Conservation (phyloP, 371 early-diverging fungal species). For the Mortierella sp. region DNA sequence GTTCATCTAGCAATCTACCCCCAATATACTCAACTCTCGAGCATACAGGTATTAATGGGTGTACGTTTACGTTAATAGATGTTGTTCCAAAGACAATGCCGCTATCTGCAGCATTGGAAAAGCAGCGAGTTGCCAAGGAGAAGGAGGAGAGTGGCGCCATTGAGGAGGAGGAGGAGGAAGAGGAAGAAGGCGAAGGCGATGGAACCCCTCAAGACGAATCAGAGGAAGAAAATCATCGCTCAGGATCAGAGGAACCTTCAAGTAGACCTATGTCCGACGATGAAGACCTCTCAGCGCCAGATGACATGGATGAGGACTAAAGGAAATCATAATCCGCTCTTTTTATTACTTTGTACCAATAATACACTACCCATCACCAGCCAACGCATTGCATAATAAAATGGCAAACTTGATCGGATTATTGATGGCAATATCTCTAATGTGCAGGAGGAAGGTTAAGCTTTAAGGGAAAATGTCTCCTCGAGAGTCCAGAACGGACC, state of each 20-base stretch:
- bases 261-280: conserved; percentile 43
- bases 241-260: conserved; percentile 20
- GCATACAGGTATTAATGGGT: background rate
- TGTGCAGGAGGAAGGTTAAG: background rate
- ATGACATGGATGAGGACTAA: conserved; percentile 57
- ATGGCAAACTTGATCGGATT: background rate
- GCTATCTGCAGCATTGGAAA: conserved; percentile 66
- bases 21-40: background rate
- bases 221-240: conserved; percentile 12
- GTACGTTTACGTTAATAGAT: conserved; percentile 37
- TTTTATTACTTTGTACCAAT: conserved; percentile 6
- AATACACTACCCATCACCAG: background rate
- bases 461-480: conserved; percentile 9
- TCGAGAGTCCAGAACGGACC: conserved; percentile 46
- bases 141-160: conserved; percentile 41
- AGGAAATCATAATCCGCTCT: background rate
- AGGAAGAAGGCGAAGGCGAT: conserved; percentile 15
- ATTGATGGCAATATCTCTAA: background rate
- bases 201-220: conserved; percentile 9
- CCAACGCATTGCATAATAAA: background rate
- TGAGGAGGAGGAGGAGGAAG: conserved; percentile 47
- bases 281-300: conserved; percentile 42
- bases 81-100: conserved; percentile 72
- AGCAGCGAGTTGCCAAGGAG: conserved; percentile 61
- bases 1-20: background rate